These are phyloP conservation scores for Boeremia lycopersici DNA, from an alignment of 2,329 filamentous ascomycete genomes.

Conservation along the genomic window DNA sequence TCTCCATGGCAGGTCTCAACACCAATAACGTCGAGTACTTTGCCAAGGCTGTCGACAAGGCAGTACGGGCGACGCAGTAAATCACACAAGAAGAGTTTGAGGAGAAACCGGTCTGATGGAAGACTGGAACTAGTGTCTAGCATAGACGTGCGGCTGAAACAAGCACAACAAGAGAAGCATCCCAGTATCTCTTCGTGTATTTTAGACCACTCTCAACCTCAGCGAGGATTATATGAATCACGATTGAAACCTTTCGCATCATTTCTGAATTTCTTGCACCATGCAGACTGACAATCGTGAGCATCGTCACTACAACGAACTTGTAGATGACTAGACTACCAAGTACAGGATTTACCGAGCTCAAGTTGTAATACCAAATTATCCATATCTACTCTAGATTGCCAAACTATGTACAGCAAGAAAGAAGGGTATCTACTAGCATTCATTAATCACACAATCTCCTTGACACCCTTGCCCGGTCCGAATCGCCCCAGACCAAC, in stretches of 20 bases:
- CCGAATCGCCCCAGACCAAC: conserved; percentile 25
- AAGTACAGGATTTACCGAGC: neutral
- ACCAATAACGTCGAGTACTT: conserved; percentile 91
- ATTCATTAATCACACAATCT: conserved; percentile 27
- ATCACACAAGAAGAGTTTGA: neutral
- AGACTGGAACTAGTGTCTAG: neutral
- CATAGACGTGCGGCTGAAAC: neutral
- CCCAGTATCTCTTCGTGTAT: neutral
- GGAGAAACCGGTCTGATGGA: neutral
- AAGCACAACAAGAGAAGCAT: neutral
- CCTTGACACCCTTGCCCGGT: conserved; percentile 32
- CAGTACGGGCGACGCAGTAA: conserved; percentile 65
- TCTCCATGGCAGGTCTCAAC: conserved; percentile 98
- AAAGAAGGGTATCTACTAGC: neutral
- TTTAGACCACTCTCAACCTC: conserved; percentile 6
- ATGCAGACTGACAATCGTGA: neutral
- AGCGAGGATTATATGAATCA: conserved; percentile 10
- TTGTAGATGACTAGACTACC: neutral
- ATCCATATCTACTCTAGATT: neutral
- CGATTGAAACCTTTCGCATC: neutral
- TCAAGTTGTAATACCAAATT: neutral
- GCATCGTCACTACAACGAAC: neutral
- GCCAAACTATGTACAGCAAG: neutral
- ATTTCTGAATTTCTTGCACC: neutral
- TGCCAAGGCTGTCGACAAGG: conserved; percentile 84